phyloP scores from a whole-genome alignment of 192 early-diverging fungal species.

The Helicostylum pulchrum region DNA sequence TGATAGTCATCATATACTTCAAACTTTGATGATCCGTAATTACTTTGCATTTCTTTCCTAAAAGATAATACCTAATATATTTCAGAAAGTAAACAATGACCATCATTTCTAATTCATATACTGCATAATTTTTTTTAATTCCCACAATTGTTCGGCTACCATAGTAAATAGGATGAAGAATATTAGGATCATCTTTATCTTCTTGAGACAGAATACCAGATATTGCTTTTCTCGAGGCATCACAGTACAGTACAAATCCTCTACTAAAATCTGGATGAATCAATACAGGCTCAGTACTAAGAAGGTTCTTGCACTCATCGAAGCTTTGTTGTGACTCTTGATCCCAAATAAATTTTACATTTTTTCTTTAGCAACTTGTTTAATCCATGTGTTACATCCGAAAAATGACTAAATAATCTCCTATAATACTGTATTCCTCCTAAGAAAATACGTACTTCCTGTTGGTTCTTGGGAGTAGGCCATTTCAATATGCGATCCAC shows the following conservation, averaged over 20 bases:
- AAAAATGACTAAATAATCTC: slow-evolving; percentile 4
- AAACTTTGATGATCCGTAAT: not conserved
- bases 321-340: not conserved
- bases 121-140: not conserved
- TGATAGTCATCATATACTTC: not conserved
- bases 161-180: slow-evolving; percentile 1
- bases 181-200: not conserved
- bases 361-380: slow-evolving; percentile 10
- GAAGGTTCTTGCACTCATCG: not conserved
- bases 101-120: slow-evolving; percentile 4
- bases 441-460: slow-evolving; percentile 9
- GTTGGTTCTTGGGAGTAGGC: not conserved
- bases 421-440: slow-evolving; percentile 11
- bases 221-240: slow-evolving; percentile 1
- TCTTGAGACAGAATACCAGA: slow-evolving; percentile 11
- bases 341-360: not conserved
- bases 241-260: slow-evolving; percentile 8
- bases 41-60: not conserved
- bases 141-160: not conserved
- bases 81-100: slow-evolving; percentile 6
- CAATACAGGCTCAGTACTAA: slow-evolving; percentile 5
- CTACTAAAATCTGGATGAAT: slow-evolving; percentile 1
- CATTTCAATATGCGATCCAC: not conserved
- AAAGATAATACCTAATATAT: not conserved
- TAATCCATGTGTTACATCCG: slow-evolving; percentile 8